These are phyloP conservation scores for Paramyrothecium sp. DNA, from an alignment of 2,329 filamentous ascomycete species.

Conservation along the genomic window DNA sequence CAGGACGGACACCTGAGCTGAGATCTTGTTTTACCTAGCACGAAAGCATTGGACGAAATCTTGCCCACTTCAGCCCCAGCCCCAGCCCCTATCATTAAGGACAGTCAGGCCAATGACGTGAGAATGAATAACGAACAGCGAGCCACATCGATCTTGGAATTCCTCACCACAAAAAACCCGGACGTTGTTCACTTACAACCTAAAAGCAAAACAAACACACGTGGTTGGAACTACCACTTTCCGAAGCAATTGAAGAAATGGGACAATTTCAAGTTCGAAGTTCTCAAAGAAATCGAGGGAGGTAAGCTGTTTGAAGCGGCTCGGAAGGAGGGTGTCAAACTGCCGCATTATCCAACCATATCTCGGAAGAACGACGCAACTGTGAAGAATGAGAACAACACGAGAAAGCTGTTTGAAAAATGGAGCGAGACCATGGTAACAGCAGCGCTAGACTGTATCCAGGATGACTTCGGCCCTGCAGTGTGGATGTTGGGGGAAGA, in stretches of 20 bases:
- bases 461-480: conserved; percentile 1
- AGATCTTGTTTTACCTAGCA: conserved; percentile 3
- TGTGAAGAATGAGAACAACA: conserved; percentile 1
- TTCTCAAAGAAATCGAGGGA: conserved; percentile 6
- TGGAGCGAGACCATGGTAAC: conserved; percentile 11
- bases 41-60: background rate
- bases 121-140: conserved; percentile 2
- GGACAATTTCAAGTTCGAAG: conserved; percentile 5
- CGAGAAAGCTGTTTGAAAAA: conserved; percentile 6
- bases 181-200: conserved; percentile 1
- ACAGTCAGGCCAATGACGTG: no score
- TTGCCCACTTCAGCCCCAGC: no score
- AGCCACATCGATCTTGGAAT: conserved; percentile 12
- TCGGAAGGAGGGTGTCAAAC: background rate
- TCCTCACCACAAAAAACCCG: conserved; percentile 11
- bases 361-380: background rate
- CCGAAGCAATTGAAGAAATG: conserved; percentile 6
- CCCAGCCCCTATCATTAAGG: no score
- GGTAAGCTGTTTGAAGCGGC: conserved; percentile 4
- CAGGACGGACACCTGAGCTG: background rate
- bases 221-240: background rate
- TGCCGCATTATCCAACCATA: conserved; percentile 2
- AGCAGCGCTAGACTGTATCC: conserved; percentile 8
- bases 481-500: conserved; percentile 3
- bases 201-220: conserved; percentile 8